Base-by-base conservation (phyloP, 495 filamentous ascomycete genomes). In the Penicillium argentinense region DNA sequence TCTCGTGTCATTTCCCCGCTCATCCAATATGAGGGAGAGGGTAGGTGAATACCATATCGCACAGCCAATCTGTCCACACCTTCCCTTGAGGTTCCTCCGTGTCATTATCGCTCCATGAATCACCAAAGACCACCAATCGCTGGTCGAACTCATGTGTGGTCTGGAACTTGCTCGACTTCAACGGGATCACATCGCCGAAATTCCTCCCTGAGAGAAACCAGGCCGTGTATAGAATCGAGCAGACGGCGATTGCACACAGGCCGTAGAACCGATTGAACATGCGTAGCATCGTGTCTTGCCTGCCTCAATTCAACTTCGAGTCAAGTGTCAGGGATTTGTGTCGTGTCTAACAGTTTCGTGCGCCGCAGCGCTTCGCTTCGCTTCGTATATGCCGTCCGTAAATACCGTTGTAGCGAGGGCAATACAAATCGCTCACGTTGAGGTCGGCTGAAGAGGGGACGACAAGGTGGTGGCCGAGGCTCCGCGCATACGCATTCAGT, bases 71-170 rank as follows among this genome's bases (percentile, higher is more conserved):
- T 18, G 69, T 73, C 72, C 71, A 78, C 3, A 68, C 57, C 27
- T 55, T 55, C 16, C 71, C 72, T 43, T 67, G 67, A 4, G 51
- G 38, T 2, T 67, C 57, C 18, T 60, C 61, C 5, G 67, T 60
- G 54, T 70, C 58, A 52, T 71, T 71, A 39, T 73, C 73, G 28
- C 72, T 75, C 74, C 72, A 76, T 11, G 74, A 73, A 49, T 78
- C 73, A 1, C 73, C 72, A 47, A 76, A 78, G 3, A 75, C 66
- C 2, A 76, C 65, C 34, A 77, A 55, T 56, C 74, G 57, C 37
- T 53, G 60, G 23, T 69, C 54, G 44, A 65, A 67, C 17, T 56
- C 46, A 1, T 42, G 37, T 5, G 58, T 47, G 3, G 56, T 51
- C 14, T 57, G 55, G 32, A 65, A 62, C 9, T 54, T 40, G 7